Base-by-base conservation (phyloP, 495 filamentous ascomycete genomes). In the Filosporella fistucella region DNA sequence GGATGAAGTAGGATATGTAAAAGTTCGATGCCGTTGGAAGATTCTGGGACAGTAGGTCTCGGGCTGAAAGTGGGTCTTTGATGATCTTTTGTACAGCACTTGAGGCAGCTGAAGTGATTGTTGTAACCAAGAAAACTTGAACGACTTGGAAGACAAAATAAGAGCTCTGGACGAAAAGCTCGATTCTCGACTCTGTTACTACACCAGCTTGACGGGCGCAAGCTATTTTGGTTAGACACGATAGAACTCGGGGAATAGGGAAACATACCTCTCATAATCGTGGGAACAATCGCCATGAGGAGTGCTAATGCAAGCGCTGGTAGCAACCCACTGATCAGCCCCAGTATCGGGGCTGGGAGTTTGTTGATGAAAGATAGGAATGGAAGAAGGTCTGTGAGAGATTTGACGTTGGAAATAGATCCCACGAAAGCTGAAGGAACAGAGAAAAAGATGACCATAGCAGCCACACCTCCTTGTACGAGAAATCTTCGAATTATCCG, bases 61-160 rank as follows among this genome's bases (percentile, higher is more conserved):
- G 70, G 18, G 75, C 82, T 2, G 57, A 64, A 2, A 62, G 47
- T 6, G 93, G 93, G 11, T 87, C 52, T 0, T 80, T 28, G 37
- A 78, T 69, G 55, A 98, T 91, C 18, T 74, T 36, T 12, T 60
- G 52, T 38, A 78, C 77, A 25, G 74, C 74, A 3, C 84, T 77
- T 1, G 89, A 73, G n/a, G 90, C 88, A 4, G 87, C 84, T 0
- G 86, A 88, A 13, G 86, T 71, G 26, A 95, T 34, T 2, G 93
- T 97, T 2, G 89, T 77, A 29, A 98, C 78, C 44, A 98, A 69
- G 71, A 97, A 98, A 8, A 95, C 87, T 65, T 98, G 91, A 24
- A 98, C 75, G 35, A 98, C 83, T 64, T 96, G 89, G 77, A 97
- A 98, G 14, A 75, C 75, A 60, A 96, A 98, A 72, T 95, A 98